Evolutionary conservation across 495 filamentous ascomycete species (phyloP).

Genomic region (Penicillium maclennaniae): DNA sequence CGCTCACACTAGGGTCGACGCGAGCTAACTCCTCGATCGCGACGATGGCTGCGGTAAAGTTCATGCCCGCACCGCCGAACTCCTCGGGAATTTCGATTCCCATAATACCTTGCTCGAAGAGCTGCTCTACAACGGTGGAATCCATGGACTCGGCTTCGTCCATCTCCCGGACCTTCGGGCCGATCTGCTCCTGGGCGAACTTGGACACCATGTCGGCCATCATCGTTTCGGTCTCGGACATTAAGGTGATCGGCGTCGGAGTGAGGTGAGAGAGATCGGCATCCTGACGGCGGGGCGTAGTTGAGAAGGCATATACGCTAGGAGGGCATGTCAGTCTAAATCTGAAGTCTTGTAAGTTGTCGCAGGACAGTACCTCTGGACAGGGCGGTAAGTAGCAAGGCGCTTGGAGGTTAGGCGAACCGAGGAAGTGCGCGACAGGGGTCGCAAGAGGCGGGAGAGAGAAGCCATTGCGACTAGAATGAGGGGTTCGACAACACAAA

Average conservation of each 20-base stretch:
- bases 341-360: neutral
- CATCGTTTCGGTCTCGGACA: slow-evolving; percentile 83
- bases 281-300: slow-evolving; percentile 56
- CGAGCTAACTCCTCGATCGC: slow-evolving; percentile 95
- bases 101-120: slow-evolving; percentile 98
- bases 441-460: slow-evolving; percentile 62
- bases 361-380: slow-evolving; percentile 37
- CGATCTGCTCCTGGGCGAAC: slow-evolving; percentile 82
- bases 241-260: slow-evolving; percentile 88
- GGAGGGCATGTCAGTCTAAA: slow-evolving; percentile 15
- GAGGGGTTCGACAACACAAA: slow-evolving; percentile 3
- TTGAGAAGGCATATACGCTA: slow-evolving; percentile 67
- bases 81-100: slow-evolving; percentile 96
- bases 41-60: slow-evolving; percentile 93
- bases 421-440: slow-evolving; percentile 57
- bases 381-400: slow-evolving; percentile 33
- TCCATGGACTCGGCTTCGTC: slow-evolving; percentile 97
- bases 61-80: slow-evolving; percentile 95
- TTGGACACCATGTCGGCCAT: slow-evolving; percentile 89
- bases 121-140: slow-evolving; percentile 74
- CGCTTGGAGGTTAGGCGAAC: slow-evolving; percentile 43
- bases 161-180: slow-evolving; percentile 95
- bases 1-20: slow-evolving; percentile 91
- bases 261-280: slow-evolving; percentile 65
- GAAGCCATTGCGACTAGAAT: slow-evolving; percentile 57